Percentiles rank a stretch among this genome's conserved stretches.
phyloP scores from a whole-genome alignment of 768 basidiomycete species.

The Leccinum longicurvipes region DNA sequence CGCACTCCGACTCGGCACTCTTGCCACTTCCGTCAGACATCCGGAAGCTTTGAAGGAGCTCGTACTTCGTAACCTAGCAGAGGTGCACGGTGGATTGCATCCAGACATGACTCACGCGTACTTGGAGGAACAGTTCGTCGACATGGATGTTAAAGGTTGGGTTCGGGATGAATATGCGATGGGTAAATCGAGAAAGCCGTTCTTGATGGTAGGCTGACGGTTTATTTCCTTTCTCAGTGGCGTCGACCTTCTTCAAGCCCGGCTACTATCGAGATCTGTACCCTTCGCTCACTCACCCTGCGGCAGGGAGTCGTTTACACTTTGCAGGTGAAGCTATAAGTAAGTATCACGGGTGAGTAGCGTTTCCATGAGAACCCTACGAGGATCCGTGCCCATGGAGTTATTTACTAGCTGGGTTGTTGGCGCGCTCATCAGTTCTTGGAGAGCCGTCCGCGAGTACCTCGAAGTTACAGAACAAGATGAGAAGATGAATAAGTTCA shows the following conservation, averaged over 20 bases:
- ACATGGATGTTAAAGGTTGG: neutral
- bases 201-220: neutral
- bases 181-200: neutral
- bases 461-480: neutral
- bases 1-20: neutral
- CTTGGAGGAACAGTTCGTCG: neutral
- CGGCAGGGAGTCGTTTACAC: neutral
- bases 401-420: neutral
- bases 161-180: neutral
- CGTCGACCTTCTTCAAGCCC: neutral
- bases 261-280: neutral
- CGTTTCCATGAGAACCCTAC: neutral
- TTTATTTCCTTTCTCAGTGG: neutral
- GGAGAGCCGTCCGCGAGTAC: neutral
- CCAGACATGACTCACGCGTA: neutral
- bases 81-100: neutral
- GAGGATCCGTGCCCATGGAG: neutral
- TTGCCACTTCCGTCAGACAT: neutral
- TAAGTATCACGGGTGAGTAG: neutral
- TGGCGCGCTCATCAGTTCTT: neutral
- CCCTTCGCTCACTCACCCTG: neutral
- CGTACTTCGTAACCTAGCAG: neutral
- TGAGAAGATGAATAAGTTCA: neutral
- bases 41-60: neutral
- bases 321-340: conserved; percentile 1